Percentiles rank a stretch among this genome's conserved stretches.
Evolutionary conservation across 1,284 basidiomycete species (phyloP).

Genomic region (Cutaneotrichosporon cavernicola): DNA sequence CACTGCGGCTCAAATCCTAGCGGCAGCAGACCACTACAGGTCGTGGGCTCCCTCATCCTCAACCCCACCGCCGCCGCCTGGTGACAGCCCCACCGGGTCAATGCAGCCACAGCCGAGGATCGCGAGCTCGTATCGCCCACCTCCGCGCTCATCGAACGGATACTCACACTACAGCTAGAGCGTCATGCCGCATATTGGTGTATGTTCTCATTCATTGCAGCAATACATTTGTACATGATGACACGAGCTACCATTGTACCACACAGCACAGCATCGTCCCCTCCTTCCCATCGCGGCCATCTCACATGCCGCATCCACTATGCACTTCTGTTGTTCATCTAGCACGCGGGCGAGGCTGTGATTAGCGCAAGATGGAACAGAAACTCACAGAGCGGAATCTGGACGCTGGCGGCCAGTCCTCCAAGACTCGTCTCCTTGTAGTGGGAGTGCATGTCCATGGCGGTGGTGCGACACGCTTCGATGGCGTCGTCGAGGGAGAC

Average conservation of each 20-base stretch:
- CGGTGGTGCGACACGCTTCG: constrained; percentile 90
- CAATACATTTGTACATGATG: constrained; percentile 12
- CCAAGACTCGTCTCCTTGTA: constrained; percentile 80
- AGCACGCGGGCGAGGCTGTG: constrained; percentile 14
- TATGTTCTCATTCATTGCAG: not conserved
- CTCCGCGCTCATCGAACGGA: not conserved
- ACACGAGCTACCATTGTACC: constrained; percentile 6
- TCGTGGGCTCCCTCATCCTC: not conserved
- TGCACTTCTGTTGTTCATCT: constrained; percentile 8
- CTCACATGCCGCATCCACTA: not conserved
- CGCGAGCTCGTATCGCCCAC: not conserved
- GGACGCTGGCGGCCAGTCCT: constrained; percentile 68
- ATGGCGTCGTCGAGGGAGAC: constrained; percentile 82
- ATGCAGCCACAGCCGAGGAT: not conserved
- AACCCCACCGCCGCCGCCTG: not conserved
- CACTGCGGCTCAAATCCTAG: constrained; percentile 4
- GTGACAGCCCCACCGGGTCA: not conserved
- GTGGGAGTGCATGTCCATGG: constrained; percentile 58
- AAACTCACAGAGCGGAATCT: constrained; percentile 63
- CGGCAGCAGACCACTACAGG: constrained; percentile 1
- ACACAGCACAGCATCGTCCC: not conserved
- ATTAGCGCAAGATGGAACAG: not conserved
- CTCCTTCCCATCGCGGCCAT: not conserved
- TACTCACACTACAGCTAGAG: constrained; percentile 4
- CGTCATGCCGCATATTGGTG: not conserved